Base-by-base conservation (phyloP, 495 filamentous ascomycete genomes). In the Parathielavia appendiculata region DNA sequence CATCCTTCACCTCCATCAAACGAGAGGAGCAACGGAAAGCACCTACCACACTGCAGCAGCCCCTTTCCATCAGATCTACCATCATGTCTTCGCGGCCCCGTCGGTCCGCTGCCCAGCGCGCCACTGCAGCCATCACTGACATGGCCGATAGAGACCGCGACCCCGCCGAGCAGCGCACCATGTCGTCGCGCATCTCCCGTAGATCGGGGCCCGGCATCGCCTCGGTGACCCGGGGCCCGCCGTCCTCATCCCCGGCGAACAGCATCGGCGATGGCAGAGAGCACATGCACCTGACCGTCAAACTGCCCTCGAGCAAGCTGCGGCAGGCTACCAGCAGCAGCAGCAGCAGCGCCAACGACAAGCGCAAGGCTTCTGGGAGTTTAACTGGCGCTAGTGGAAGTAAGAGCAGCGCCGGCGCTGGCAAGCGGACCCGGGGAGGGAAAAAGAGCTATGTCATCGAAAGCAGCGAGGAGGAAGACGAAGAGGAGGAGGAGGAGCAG, bases 241-340 rank as follows among this genome's bases (percentile, higher is more conserved):
- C 45, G 19, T 38, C 55, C 5, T 57, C 55, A 26, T 76, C 76
- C 16, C 81, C 83, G 5, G 57, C 69, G 4, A 50, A 47, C 57
- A 63, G 61, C 34, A 66, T 81, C 53, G 80, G 78, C 65, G 81
- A 82, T 58, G 73, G 74, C 39, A 78, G 36, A 59, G 82, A 81
- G 70, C 86, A 87, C 58, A 81, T 92, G 54, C 83, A 83, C 69
- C 75, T 96, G 48, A 95, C 87, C 32, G 85, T 96, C 63, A 96
- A 91, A 75, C 86, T 92, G 66, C 84, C 89, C 7, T 82, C 89
- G 34, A 87, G 79, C 74, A 93, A 89, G 76, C 79, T 93, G 53
- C 86, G 88, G 36, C 86, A 95, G 69, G 88, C 84, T 14, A 92
- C 85, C 23, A 79, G 76, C 45, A 73, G 71, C 53, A 65, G 71